Evolutionary conservation across 192 early-diverging fungal species (phyloP), one percentile per base, ranked within the genome.

Genomic region (Podila epigama): DNA sequence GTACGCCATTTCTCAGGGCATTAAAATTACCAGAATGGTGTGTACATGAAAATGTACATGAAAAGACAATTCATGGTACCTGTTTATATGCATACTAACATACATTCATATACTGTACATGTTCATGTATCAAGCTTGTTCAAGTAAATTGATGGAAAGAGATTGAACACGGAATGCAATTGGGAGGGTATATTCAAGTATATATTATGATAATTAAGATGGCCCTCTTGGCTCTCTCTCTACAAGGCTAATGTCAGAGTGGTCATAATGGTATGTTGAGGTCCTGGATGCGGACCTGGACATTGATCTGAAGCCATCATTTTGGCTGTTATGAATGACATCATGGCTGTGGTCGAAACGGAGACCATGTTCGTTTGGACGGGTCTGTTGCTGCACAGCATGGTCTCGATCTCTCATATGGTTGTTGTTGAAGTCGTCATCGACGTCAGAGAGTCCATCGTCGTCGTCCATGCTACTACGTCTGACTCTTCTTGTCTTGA

Each of bases 341-440:
- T 70, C 69, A 15, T 39, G 44, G 25, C 60, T 29, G 37, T 70
- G 69, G 31, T 70, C 35, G 18, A 70, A 70, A 18, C 69, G 62
- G 50, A 41, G 58, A 63, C 42, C 39, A 42, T 22, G 60, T 34
- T 11, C 53, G 54, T 27, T 37, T 15, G 18, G 54, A 56, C 3
- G 51, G 44, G 25, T 22, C 44, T n/a, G 44, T 48, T 20, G n/a
- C 44, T 48, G 6, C 37, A 9, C 37, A 6, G 6, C 42, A 7
- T 48, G 16, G 16, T 48, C 42, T 8, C 25, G 7, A 1, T 48
- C 44, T n/a, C n/a, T n/a, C n/a, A n/a, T n/a, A n/a, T n/a, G n/a
- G 0, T 48, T 22, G 22, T 44, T 20, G 8, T 44, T n/a, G n/a
- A n/a, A n/a, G n/a, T n/a, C n/a, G n/a, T n/a, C n/a, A n/a, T n/a